Conservation (phyloP, 2,329 filamentous ascomycete genomes). For the Nemania bipapillata region DNA sequence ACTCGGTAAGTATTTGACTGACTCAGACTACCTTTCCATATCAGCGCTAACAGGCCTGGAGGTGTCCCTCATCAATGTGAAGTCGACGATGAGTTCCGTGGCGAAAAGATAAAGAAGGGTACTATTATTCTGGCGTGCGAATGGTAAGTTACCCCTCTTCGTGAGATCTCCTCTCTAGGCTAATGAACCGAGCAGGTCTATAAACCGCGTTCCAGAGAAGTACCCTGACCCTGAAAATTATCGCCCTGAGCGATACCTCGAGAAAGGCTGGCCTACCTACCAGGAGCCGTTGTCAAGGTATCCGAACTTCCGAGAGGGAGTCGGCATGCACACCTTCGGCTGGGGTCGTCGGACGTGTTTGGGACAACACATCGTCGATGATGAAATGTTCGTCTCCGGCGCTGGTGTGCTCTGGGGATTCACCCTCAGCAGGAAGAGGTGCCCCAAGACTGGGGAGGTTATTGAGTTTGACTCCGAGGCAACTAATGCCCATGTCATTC, state of each 20-base stretch:
- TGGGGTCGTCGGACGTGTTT: constrained; percentile 72
- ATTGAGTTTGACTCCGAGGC: constrained; percentile 62
- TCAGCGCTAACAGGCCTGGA: constrained; percentile 37
- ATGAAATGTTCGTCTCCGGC: constrained; percentile 65
- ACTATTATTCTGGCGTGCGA: constrained; percentile 63
- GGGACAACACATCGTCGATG: constrained; percentile 70
- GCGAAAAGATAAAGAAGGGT: constrained; percentile 61
- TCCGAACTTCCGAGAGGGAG: constrained; percentile 69
- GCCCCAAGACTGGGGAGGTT: constrained; percentile 56
- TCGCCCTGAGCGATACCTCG: constrained; percentile 71
- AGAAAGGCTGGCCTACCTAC: constrained; percentile 71
- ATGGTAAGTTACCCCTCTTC: constrained; percentile 53
- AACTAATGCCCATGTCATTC: constrained; percentile 64
- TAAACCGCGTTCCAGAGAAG: constrained; percentile 67
- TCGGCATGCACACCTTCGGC: constrained; percentile 71
- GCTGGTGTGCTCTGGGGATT: constrained; percentile 64
- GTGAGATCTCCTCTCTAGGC: neutral
- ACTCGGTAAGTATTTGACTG: constrained; percentile 52
- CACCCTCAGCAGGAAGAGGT: constrained; percentile 55
- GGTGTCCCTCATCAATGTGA: constrained; percentile 63
- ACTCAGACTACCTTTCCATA: neutral
- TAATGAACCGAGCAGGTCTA: constrained; percentile 55
- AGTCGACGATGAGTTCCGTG: constrained; percentile 58
- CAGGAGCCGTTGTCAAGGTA: constrained; percentile 71
- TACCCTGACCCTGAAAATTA: constrained; percentile 73